Evolutionary conservation across 139 green algal species (phyloP), one percentile per base, ranked within the genome.

Genomic region (Edaphochlamys debaryana): DNA sequence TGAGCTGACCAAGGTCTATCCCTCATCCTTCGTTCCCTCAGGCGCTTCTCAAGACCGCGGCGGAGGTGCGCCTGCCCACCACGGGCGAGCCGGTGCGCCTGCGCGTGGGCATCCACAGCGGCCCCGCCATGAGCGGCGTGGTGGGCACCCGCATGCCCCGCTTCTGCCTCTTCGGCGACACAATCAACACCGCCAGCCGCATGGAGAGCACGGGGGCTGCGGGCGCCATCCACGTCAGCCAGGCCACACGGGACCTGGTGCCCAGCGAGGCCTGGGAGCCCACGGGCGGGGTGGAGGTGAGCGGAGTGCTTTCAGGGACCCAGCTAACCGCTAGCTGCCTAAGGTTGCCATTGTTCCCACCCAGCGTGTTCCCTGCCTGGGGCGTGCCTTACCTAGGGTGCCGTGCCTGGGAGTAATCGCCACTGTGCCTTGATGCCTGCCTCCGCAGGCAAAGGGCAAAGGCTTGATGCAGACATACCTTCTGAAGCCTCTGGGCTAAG

Each of bases 111-210:
- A 69, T 85, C 45, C 79, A 85, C 68, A 67, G 38, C 67, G 79
- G 79, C 30, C 68, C 68, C 52, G 54, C 58, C 40, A 76, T 85
- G 66, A 79, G 67, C 54, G 79, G 79, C 29, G 68, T 85, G 37
- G 79, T 85, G 79, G 79, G 79, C 36, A 71, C 52, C 36, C 68
- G 67, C 67, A 85, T 85, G 79, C 79, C 79, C 8, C 79, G 79
- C 22, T 85, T 85, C 79, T 85, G 75, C 40, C 75, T 82, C 29
- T 82, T 82, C 41, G 75, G 75, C 41, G 79, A 85, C 67, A 79
- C 79, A 52, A 58, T 85, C 54, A 85, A 85, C 79, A 79, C 68
- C 11, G 79, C 79, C 52, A 70, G 45, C 52, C 67, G 79, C 52
- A 85, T 85, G 79, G 79, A 85, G 68, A 66, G 37, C 67, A 85